A percentile compares a stretch with the other conserved stretches of the same genome.
These are phyloP conservation scores for Aphanomyces stellatus DNA, from an alignment of 352 stramenopile species.

Conservation along the genomic window DNA sequence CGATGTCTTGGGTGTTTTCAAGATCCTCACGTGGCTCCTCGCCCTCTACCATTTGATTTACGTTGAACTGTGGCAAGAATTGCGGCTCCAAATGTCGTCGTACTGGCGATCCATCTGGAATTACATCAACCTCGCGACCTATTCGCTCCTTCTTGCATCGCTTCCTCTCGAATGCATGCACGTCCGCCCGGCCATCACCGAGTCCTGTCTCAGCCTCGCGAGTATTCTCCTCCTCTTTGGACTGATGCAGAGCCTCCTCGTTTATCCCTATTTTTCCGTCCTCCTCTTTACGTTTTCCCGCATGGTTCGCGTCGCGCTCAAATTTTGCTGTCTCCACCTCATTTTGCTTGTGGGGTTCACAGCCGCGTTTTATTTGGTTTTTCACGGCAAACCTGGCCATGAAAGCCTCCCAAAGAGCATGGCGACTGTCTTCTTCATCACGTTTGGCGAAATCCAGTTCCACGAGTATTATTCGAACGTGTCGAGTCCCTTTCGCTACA, in stretches of 20 bases:
- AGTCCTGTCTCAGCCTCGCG: conserved; percentile 42
- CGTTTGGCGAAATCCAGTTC: conserved; percentile 51
- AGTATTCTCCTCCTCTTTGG: conserved; percentile 47
- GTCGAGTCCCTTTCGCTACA: conserved; percentile 31
- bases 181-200: conserved; percentile 19
- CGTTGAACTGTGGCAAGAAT: conserved; percentile 53
- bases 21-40: conserved; percentile 34
- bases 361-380: conserved; percentile 36
- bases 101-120: conserved; percentile 56
- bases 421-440: conserved; percentile 47
- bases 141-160: conserved; percentile 35
- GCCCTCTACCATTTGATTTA: conserved; percentile 46
- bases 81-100: conserved; percentile 27
- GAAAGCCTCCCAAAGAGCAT: conserved; percentile 38
- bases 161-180: conserved; percentile 39
- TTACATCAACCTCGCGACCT: conserved; percentile 41
- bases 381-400: conserved; percentile 35
- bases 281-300: conserved; percentile 56
- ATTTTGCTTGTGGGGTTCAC: conserved; percentile 43
- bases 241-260: conserved; percentile 43
- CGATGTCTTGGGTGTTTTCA: conserved; percentile 35
- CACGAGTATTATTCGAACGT: conserved; percentile 40
- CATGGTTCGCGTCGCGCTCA: conserved; percentile 46
- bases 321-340: conserved; percentile 47
- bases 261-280: conserved; percentile 50